Percentiles rank a stretch among this genome's conserved stretches.
These are phyloP conservation scores for Boletus barrowsii DNA, from an alignment of 768 basidiomycete genomes.

Conservation along the genomic window DNA sequence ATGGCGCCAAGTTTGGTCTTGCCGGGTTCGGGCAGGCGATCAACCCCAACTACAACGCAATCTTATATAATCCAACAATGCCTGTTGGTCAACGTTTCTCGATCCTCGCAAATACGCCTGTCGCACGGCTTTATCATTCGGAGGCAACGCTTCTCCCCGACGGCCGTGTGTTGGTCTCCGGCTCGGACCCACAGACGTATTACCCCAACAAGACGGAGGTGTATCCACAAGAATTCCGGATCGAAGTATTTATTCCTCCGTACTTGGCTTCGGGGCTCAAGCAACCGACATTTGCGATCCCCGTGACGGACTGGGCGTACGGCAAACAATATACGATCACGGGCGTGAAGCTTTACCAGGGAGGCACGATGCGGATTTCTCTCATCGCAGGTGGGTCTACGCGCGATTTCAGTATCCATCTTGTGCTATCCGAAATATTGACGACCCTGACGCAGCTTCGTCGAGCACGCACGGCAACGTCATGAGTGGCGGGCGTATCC, in stretches of 20 bases:
- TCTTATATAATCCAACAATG: constrained; percentile 67
- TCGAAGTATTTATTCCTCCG: constrained; percentile 81
- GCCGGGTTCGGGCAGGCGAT: constrained; percentile 72
- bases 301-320: constrained; percentile 61
- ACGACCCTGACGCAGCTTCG: constrained; percentile 40
- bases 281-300: constrained; percentile 61
- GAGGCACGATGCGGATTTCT: constrained; percentile 53
- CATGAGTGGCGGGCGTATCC: constrained; percentile 62
- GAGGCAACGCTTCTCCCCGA: constrained; percentile 73
- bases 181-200: constrained; percentile 65
- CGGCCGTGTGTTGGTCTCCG: constrained; percentile 71
- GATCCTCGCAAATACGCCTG: constrained; percentile 62
- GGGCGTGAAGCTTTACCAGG: constrained; percentile 37
- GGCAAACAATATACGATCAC: constrained; percentile 52
- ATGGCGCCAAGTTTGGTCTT: constrained; percentile 66
- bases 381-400: constrained; percentile 55
- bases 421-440: neutral
- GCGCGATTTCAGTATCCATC: too few relatives aligned
- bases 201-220: constrained; percentile 35
- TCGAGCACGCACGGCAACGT: constrained; percentile 78
- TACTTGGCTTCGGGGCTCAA: constrained; percentile 65
- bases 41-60: constrained; percentile 59
- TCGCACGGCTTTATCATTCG: constrained; percentile 77
- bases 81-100: constrained; percentile 62
- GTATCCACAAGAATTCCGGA: constrained; percentile 76